Conservation (phyloP, 2,329 filamentous ascomycete species). For the Pseudogymnoascus sp. region DNA sequence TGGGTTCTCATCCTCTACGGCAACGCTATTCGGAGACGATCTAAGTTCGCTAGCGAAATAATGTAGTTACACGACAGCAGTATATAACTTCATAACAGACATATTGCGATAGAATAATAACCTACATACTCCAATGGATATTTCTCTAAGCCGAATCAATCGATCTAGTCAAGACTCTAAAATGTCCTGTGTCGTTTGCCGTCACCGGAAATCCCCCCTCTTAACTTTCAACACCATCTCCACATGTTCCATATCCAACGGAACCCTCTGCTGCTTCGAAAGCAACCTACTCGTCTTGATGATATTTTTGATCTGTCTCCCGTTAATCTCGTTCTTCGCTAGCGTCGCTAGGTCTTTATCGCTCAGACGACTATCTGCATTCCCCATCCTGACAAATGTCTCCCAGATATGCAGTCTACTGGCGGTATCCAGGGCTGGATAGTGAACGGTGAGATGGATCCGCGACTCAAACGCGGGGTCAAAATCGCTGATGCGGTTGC, state of each 20-base stretch:
- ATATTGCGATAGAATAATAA: neutral
- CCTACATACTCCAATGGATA: neutral
- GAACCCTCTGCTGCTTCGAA: constrained; percentile 19
- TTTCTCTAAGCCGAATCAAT: neutral
- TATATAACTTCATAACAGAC: neutral
- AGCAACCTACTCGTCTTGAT: constrained; percentile 26
- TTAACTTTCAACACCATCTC: constrained; percentile 23
- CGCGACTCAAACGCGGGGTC: constrained; percentile 29
- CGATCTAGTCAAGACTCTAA: neutral
- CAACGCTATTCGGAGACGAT: constrained; percentile 63
- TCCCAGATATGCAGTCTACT: constrained; percentile 21
- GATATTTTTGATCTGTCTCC: constrained; percentile 30
- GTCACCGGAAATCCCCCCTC: constrained; percentile 5
- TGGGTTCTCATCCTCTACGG: constrained; percentile 80
- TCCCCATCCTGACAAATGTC: constrained; percentile 16
- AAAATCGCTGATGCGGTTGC: constrained; percentile 27
- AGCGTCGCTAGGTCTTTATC: constrained; percentile 16
- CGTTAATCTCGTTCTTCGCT: constrained; percentile 24
- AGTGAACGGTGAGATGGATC: constrained; percentile 26
- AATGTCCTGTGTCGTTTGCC: neutral
- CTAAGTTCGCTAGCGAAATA: constrained; percentile 54
- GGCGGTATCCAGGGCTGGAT: constrained; percentile 15
- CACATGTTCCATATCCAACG: constrained; percentile 20
- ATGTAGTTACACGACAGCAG: neutral
- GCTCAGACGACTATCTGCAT: constrained; percentile 8